Evolutionary conservation across 2,329 filamentous ascomycete genomes (phyloP).

Genomic region (Xylaria sp.): DNA sequence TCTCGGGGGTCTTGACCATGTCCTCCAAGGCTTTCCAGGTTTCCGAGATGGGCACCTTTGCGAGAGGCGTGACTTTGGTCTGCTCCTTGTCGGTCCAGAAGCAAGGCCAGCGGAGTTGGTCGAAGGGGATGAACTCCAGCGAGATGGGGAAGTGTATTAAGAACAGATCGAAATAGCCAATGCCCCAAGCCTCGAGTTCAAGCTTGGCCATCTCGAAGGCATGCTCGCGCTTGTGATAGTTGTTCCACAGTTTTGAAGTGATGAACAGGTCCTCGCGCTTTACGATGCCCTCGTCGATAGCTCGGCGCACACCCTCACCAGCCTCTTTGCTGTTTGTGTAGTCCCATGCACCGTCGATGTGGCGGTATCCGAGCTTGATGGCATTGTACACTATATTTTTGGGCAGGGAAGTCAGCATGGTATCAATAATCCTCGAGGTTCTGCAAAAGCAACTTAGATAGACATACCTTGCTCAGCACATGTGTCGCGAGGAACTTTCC

Average conservation of each 20-base stretch:
- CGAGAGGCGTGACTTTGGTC: conserved; percentile 57
- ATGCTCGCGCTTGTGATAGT: conserved; percentile 69
- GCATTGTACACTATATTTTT: conserved; percentile 69
- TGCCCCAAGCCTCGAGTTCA: conserved; percentile 69
- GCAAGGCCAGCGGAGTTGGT: conserved; percentile 54
- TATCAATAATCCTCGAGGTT: no score
- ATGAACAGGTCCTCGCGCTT: conserved; percentile 74
- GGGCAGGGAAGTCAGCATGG: conserved; percentile 48
- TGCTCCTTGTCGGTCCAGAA: conserved; percentile 57
- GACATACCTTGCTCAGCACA: conserved; percentile 50
- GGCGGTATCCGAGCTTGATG: conserved; percentile 64
- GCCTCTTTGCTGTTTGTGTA: conserved; percentile 75
- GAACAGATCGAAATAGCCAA: conserved; percentile 76
- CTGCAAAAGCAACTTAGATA: no score
- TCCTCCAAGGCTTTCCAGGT: conserved; percentile 85
- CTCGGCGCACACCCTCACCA: conserved; percentile 69
- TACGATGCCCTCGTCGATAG: conserved; percentile 67
- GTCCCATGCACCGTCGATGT: conserved; percentile 65
- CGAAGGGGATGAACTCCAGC: conserved; percentile 57
- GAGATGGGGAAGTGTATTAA: conserved; percentile 72
- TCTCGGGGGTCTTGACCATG: conserved; percentile 67
- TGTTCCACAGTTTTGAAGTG: conserved; percentile 76
- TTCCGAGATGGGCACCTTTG: conserved; percentile 79
- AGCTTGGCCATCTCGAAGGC: conserved; percentile 70
- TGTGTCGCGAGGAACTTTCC: conserved; percentile 53